A percentile compares a stretch with the other conserved stretches of the same genome.
phyloP scores from a whole-genome alignment of 2,329 filamentous ascomycete genomes.

The Beauveria sp. region DNA sequence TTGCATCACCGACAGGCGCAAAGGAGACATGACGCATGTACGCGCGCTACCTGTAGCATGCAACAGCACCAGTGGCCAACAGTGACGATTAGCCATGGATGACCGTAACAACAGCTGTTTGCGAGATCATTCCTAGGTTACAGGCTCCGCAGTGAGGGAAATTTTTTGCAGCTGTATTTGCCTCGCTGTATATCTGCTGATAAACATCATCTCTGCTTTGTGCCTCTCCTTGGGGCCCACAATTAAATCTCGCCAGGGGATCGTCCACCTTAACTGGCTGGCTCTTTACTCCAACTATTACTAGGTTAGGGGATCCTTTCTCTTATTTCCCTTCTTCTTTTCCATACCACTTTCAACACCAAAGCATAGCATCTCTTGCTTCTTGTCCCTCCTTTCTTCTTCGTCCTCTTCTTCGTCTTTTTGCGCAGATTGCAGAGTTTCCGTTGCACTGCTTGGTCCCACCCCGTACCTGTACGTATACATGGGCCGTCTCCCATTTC shows the following conservation, averaged over 20 bases:
- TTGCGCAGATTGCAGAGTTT: background rate
- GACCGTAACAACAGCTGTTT: too few species aligned
- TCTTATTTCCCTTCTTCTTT: background rate
- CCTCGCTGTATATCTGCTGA: background rate
- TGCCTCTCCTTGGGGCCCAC: background rate
- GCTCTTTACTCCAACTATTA: background rate
- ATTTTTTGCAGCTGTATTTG: too few species aligned
- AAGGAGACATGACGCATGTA: too few species aligned
- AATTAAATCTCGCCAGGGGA: conserved; percentile 12
- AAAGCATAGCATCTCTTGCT: background rate
- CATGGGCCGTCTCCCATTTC: background rate
- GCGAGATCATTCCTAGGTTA: too few species aligned
- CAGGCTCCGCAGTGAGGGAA: too few species aligned
- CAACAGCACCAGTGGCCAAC: too few species aligned
- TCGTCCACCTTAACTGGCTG: conserved; percentile 4
- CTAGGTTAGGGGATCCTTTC: background rate
- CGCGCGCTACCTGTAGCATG: too few species aligned
- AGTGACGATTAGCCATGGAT: too few species aligned
- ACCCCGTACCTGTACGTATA: background rate
- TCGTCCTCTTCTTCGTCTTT: background rate
- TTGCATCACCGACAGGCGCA: background rate
- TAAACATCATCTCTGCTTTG: background rate
- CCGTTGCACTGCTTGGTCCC: background rate
- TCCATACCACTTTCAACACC: conserved; percentile 4
- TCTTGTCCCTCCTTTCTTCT: background rate